phyloP scores from a whole-genome alignment of 2,329 filamentous ascomycete genomes.

The Cercospora nicotianae region DNA sequence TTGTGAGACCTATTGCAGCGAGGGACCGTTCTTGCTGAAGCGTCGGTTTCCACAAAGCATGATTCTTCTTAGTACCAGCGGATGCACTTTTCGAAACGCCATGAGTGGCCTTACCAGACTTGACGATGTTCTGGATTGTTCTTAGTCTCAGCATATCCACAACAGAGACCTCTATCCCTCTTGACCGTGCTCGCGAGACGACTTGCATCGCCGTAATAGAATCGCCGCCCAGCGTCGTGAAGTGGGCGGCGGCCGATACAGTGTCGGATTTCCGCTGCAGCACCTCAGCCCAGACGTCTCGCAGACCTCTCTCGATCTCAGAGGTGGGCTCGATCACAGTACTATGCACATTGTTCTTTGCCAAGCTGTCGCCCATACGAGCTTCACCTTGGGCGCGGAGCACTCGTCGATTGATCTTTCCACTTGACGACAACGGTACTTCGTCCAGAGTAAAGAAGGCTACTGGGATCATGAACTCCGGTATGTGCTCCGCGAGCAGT shows the following conservation, averaged over 20 bases:
- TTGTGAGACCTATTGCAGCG: not conserved
- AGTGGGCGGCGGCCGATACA: constrained; percentile 39
- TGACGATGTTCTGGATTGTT: not conserved
- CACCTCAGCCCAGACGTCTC: constrained; percentile 15
- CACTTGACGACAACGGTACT: constrained; percentile 49
- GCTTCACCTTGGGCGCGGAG: not conserved
- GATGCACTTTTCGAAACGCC: not conserved
- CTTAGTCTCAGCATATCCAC: not conserved
- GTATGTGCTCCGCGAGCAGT: constrained; percentile 19
- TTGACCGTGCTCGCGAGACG: constrained; percentile 26
- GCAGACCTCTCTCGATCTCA: not conserved
- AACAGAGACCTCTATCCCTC: not conserved
- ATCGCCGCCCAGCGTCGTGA: constrained; percentile 50
- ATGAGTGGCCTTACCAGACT: not conserved
- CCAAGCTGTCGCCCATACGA: not conserved
- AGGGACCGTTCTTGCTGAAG: not conserved
- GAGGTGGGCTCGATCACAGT: not conserved
- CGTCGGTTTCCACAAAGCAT: not conserved
- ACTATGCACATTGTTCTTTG: not conserved
- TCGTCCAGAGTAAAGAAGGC: constrained; percentile 48
- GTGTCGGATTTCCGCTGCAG: not conserved
- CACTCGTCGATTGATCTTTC: constrained; percentile 37
- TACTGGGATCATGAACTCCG: constrained; percentile 44
- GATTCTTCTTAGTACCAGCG: not conserved
- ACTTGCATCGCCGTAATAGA: constrained; percentile 50